Conservation (phyloP, 352 stramenopile genomes). For the Globisporangium rhizosaccharum region DNA sequence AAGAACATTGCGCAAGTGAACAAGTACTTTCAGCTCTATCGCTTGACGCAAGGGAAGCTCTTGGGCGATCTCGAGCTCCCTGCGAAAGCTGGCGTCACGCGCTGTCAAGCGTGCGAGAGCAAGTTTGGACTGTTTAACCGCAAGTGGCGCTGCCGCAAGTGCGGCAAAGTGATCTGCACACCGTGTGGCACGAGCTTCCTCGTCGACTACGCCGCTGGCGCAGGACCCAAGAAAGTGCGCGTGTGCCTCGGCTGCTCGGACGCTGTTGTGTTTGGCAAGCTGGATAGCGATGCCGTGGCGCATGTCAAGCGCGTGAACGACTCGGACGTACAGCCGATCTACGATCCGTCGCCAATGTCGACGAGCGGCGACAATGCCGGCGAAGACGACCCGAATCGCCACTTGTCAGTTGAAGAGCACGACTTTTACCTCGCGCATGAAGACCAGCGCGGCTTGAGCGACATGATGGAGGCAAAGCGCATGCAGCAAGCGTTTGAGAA, state of each 20-base stretch:
- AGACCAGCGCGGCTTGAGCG: slow-evolving; percentile 34
- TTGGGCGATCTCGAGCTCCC: slow-evolving; percentile 60
- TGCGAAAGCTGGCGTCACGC: slow-evolving; percentile 31
- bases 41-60: slow-evolving; percentile 41
- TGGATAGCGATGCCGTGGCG: slow-evolving; percentile 1
- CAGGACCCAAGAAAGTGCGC: slow-evolving; percentile 57
- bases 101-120: slow-evolving; percentile 46
- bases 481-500: slow-evolving; percentile 67
- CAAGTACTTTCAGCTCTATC: slow-evolving; percentile 58
- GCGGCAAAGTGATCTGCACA: slow-evolving; percentile 65
- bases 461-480: slow-evolving; percentile 60
- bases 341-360: slow-evolving; percentile 34
- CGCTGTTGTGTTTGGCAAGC: slow-evolving; percentile 26
- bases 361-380: slow-evolving; percentile 12
- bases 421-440: slow-evolving; percentile 56
- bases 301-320: slow-evolving; percentile 14
- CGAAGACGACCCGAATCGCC: slow-evolving; percentile 11
- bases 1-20: slow-evolving; percentile 70
- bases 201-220: slow-evolving; percentile 35
- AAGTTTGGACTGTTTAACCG: slow-evolving; percentile 64
- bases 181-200: slow-evolving; percentile 47
- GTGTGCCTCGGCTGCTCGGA: slow-evolving; percentile 64
- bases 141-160: slow-evolving; percentile 67
- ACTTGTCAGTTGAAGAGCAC: slow-evolving; percentile 47
- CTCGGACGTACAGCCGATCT: slow-evolving; percentile 25